Conservation (phyloP, 148 eudicot species). For the Dianthus caryophyllus region DNA sequence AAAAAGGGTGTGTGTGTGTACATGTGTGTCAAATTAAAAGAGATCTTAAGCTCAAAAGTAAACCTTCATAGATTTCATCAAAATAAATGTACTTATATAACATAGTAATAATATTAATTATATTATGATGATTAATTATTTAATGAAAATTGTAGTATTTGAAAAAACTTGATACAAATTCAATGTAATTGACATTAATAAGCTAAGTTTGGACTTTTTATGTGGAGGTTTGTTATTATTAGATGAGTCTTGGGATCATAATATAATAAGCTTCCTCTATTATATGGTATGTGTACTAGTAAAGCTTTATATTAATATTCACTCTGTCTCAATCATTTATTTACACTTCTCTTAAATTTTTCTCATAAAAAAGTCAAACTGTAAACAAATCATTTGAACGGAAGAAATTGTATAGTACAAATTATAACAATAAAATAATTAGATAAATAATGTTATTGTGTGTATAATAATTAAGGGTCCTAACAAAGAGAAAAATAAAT, state of each 20-base stretch:
- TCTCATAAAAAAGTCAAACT: no score
- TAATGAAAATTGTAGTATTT: constrained; percentile 1
- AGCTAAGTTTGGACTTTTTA: constrained; percentile 30
- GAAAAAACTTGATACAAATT: constrained; percentile 10
- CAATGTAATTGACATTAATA: constrained; percentile 22
- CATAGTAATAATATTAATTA: no score
- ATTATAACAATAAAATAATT: background rate
- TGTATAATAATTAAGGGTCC: constrained; percentile 21
- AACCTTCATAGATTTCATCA: constrained; percentile 35
- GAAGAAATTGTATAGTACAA: no score
- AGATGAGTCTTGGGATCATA: constrained; percentile 29
- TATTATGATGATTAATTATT: constrained; percentile 1
- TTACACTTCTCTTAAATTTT: no score
- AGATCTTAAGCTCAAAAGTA: constrained; percentile 48
- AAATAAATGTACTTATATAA: background rate
- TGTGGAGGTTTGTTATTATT: constrained; percentile 18
- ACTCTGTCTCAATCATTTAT: no score
- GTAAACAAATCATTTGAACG: no score
- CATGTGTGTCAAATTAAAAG: constrained; percentile 12
- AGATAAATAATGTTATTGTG: background rate
- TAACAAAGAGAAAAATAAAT: constrained; percentile 25
- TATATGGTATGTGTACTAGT: constrained; percentile 11
- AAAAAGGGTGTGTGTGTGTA: constrained; percentile 4
- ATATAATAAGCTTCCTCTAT: background rate
- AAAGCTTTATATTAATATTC: background rate